Conservation (phyloP, 2,329 filamentous ascomycete genomes). For the Sphaerulina populicola region DNA sequence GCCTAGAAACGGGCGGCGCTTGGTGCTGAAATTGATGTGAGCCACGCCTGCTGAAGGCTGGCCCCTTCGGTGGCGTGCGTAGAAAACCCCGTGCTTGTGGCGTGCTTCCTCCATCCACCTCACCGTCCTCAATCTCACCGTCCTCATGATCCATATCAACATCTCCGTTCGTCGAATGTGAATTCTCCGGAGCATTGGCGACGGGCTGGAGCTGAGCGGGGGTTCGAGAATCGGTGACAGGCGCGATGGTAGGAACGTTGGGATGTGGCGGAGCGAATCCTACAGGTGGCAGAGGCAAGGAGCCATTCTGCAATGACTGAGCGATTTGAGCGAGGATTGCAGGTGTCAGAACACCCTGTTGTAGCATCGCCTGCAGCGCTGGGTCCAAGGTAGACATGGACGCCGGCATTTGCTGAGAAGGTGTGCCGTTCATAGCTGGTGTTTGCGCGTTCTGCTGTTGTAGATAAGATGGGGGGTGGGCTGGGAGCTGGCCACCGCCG, state of each 20-base stretch:
- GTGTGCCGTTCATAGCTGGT: constrained; percentile 9
- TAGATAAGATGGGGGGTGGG: constrained; percentile 9
- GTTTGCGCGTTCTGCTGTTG: constrained; percentile 8
- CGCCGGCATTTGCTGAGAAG: background rate
- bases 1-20: constrained; percentile 2
- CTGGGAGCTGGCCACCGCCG: constrained; percentile 5
- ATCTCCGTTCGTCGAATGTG: constrained; percentile 8
- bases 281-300: background rate
- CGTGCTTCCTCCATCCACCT: constrained; percentile 34
- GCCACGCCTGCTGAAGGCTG: constrained; percentile 12
- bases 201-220: constrained; percentile 1
- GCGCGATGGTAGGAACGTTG: background rate
- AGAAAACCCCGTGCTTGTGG: constrained; percentile 20
- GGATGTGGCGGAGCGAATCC: background rate
- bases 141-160: constrained; percentile 53
- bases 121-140: constrained; percentile 68
- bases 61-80: constrained; percentile 26
- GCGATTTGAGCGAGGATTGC: background rate
- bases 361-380: background rate
- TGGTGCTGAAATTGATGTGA: constrained; percentile 11
- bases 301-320: background rate
- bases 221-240: background rate
- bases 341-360: background rate
- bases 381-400: too few relatives aligned
- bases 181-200: background rate